Conservation (phyloP, 345 rosid species). For the Arabis hirsuta region DNA sequence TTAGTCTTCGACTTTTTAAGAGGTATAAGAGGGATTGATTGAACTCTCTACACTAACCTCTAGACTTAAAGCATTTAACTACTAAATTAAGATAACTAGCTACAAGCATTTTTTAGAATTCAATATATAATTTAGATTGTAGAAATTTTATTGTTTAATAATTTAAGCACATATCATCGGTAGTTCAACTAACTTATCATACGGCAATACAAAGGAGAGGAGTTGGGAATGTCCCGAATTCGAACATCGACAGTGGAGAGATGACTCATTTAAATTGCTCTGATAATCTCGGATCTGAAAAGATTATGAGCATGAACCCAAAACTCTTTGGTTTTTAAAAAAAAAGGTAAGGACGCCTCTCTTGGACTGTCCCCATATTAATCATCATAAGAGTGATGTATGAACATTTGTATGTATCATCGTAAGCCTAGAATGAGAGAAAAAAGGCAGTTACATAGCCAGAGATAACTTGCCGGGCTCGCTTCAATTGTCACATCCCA, state of each 20-base stretch:
- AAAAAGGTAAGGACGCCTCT: not conserved
- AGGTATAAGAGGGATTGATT: not conserved
- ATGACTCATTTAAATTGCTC: too few species aligned
- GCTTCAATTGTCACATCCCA: not conserved
- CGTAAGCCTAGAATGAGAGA: slow-evolving; percentile 38
- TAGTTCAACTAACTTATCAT: too few species aligned
- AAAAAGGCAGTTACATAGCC: slow-evolving; percentile 31
- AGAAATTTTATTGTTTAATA: too few species aligned
- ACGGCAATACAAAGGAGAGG: too few species aligned
- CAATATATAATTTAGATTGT: too few species aligned
- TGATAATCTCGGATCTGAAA: too few species aligned
- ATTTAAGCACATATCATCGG: too few species aligned
- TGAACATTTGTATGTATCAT: not conserved
- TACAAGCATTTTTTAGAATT: not conserved
- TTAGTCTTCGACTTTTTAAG: too few species aligned
- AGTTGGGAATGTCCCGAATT: too few species aligned
- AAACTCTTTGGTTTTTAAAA: too few species aligned
- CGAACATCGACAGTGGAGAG: too few species aligned
- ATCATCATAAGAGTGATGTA: not conserved
- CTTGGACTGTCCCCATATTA: not conserved
- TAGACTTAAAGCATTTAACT: not conserved
- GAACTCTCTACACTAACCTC: not conserved
- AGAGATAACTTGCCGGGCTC: slow-evolving; percentile 32
- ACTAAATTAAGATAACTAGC: not conserved
- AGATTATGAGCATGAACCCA: too few species aligned